Evolutionary conservation across 148 eudicot species (phyloP), one percentile per base, ranked within the genome.

Genomic region (Nyssa sinensis): DNA sequence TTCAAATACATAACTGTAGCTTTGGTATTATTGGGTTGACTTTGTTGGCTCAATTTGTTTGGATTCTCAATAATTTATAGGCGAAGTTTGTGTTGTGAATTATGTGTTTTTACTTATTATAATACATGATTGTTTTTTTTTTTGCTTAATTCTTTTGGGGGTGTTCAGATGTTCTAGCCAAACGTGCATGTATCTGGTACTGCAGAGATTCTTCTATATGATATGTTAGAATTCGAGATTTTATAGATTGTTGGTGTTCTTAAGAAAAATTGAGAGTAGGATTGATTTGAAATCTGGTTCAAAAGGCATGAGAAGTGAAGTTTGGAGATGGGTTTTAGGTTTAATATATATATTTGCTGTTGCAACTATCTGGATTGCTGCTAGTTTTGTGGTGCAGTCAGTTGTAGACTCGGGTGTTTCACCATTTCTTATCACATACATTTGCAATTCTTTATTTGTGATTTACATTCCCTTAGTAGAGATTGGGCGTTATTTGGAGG

Each of bases 341-440:
- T 83, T 96, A 78, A 71, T 74, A 55, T 96, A 93, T 74, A 96
- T 96, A 65, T 68, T 93, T 69, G 83, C 87, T 64, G 99, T 96
- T 11, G 99, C 99, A 29, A 55, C 82, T 14, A 96, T 96, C 73
- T 96, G 99, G 99, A 93, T 96, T 83, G 98, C 97, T 77, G 96
- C 98, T 81, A 96, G 99, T 79, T 93, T 85, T 71, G 97, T 96
- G 58, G 98, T 96, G 33, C 99, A 96, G 69, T 88, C 97, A 35
- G 98, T 93, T 65, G 99, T 96, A 30, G 99, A 89, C 57, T 90
- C 71, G 0, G 99, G 99, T 5, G 93, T 93, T 76, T 89, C 99
- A 7, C 98, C 98, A 0, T 96, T 96, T 81, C 90, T 96, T 29
- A 85, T 96, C 61, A 91, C 99, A 1, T 96, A 96, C 75, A 89